Conservation (phyloP, 306 rosid genomes). For the Castanopsis chinensis region DNA sequence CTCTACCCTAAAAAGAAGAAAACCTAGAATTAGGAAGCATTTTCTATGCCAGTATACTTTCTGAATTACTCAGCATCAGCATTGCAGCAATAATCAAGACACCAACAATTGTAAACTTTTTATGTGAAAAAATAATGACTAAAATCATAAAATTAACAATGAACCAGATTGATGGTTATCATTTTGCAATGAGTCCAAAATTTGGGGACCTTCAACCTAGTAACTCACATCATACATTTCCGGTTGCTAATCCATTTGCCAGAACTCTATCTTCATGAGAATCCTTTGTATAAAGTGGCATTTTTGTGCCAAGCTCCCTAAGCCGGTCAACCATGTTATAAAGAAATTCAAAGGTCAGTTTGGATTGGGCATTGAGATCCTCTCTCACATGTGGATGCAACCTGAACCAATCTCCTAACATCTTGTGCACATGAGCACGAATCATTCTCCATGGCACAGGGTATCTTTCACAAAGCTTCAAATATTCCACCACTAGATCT, state of each 20-base stretch:
- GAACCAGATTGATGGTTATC: not conserved
- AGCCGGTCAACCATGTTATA: slow-evolving; percentile 67
- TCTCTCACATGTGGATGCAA: slow-evolving; percentile 89
- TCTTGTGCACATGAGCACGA: slow-evolving; percentile 84
- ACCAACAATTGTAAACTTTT: not conserved
- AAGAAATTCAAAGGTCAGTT: slow-evolving; percentile 80
- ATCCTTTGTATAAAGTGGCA: slow-evolving; percentile 65
- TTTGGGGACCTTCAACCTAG: slow-evolving; percentile 9
- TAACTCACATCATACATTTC: slow-evolving; percentile 15
- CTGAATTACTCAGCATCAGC: not conserved
- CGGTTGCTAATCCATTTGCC: slow-evolving; percentile 10
- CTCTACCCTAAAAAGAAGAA: not conserved
- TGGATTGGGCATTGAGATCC: slow-evolving; percentile 73
- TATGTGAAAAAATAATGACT: not conserved
- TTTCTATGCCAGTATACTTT: not conserved
- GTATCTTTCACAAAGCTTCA: slow-evolving; percentile 76
- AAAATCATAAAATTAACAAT: not conserved
- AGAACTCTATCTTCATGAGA: slow-evolving; percentile 11
- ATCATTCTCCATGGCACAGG: slow-evolving; percentile 96
- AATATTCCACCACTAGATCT: slow-evolving; percentile 72
- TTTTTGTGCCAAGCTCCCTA: slow-evolving; percentile 65
- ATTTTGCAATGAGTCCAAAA: not conserved
- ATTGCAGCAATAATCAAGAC: not conserved
- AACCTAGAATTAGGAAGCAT: not conserved
- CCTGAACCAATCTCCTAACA: slow-evolving; percentile 95